phyloP scores from a whole-genome alignment of 192 early-diverging fungal species.

The Coemansia sp. region DNA sequence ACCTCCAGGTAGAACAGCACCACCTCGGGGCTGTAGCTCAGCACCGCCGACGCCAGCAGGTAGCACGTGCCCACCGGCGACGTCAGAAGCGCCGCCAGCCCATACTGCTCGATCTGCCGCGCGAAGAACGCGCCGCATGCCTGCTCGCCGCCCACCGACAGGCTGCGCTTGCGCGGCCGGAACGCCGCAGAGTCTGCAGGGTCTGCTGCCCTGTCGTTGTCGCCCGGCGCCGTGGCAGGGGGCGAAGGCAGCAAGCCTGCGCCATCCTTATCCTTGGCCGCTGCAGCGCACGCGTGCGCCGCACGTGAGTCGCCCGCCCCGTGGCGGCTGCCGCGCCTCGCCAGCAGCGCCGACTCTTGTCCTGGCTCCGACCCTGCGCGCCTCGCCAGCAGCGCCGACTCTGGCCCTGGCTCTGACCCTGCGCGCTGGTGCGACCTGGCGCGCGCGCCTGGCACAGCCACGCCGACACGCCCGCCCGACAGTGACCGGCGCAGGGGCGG shows the following conservation, averaged over 20 bases:
- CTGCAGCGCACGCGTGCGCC: background rate
- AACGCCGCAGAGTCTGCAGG: no score
- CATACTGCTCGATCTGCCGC: conserved; percentile 55
- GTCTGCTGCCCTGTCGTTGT: background rate
- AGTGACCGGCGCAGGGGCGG: conserved; percentile 32
- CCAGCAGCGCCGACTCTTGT: conserved; percentile 1
- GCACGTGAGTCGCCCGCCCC: background rate
- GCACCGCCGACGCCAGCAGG: conserved; percentile 45
- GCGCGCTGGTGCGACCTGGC: conserved; percentile 33
- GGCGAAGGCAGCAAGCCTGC: conserved; percentile 7
- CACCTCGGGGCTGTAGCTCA: conserved; percentile 37
- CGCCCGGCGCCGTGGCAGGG: conserved; percentile 13
- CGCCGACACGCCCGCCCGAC: conserved; percentile 22
- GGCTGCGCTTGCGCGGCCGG: conserved; percentile 52
- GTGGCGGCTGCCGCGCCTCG: conserved; percentile 1
- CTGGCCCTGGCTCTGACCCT: conserved; percentile 24
- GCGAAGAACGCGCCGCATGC: conserved; percentile 43
- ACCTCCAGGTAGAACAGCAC: conserved; percentile 49
- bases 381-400: conserved; percentile 3
- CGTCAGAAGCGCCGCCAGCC: conserved; percentile 42
- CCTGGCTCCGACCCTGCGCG: no score
- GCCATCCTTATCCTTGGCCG: no score
- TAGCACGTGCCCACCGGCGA: conserved; percentile 53
- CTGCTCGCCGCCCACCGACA: conserved; percentile 54
- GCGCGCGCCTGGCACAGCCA: background rate